Percentiles rank a stretch among this genome's conserved stretches.
These are phyloP conservation scores for Luffa aegyptiaca DNA, from an alignment of 306 rosid genomes.

Conservation along the genomic window DNA sequence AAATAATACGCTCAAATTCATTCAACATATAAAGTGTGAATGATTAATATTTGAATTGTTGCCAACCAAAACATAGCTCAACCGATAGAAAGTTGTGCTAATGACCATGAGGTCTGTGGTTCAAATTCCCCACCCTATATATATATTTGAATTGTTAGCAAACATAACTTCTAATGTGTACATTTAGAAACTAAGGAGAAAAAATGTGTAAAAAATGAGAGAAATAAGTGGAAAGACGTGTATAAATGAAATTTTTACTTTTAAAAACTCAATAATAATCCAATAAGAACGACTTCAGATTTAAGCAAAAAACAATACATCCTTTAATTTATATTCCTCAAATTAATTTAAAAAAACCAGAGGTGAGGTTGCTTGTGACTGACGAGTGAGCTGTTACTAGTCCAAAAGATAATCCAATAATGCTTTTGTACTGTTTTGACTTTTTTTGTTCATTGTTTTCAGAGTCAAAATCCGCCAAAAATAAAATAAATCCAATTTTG, in stretches of 20 bases:
- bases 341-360: neutral
- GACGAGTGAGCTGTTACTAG: neutral
- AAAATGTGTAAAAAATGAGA: no score
- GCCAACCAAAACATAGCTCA: no score
- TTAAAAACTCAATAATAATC: neutral
- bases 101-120: no score
- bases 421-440: neutral
- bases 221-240: neutral
- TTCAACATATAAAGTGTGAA: no score
- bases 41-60: no score
- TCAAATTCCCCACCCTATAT: no score
- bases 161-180: no score
- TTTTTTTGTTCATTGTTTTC: neutral
- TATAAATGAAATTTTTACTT: no score
- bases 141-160: no score
- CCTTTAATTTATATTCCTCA: neutral
- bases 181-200: no score
- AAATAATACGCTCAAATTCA: no score
- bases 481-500: neutral
- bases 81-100: no score
- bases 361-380: neutral
- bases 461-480: conserved; percentile 1
- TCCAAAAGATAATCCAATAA: neutral
- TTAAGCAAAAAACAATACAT: neutral
- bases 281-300: neutral